Base-by-base conservation (phyloP, 2,329 filamentous ascomycete genomes). In the Aureobasidium pullulans region DNA sequence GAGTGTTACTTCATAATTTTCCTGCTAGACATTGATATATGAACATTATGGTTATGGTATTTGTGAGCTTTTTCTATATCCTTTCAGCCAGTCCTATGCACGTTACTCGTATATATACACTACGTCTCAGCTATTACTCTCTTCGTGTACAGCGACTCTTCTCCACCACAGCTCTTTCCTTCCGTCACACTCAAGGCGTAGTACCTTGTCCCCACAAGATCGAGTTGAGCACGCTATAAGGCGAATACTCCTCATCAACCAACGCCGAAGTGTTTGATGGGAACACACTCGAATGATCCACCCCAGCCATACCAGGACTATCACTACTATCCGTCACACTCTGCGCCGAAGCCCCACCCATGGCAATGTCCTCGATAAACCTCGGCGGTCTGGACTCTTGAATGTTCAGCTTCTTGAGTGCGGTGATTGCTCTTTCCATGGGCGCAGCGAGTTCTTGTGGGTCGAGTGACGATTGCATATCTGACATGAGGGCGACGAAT, bases 211-310 rank as follows among this genome's bases (percentile, higher is more conserved):
- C 74, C 74, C 74, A 76, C 10, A 79, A 70, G 50, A 79, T 79
- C 5, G 71, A 75, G 62, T 79, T 77, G 69, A 79, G 73, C 4
- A 79, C 71, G 16, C 76, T 75, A 65, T 79, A 78, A 7, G 77
- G 77, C 28, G 71, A 75, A 8, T 73, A 70, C 44, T 79, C 76
- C 34, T 76, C 64, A 59, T 75, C 72, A 60, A 72, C 47, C 10
- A 66, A 70, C 50, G 6, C 67, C 65, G 46, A 44, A 28, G 52
- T 40, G 4, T 32, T 32, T 3, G 47, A 53, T 13, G 57, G 46
- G 11, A 59, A 59, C 28, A 59, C 47, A 5, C 48, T 56, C 15
- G 48, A 44, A 13, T 54, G 48, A 7, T 59, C 60, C 19, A 56
- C 57, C 13, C 54, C 58, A 2, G 60, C 60, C 40, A 61, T 49